Conservation (phyloP, 2,329 filamentous ascomycete species). For the Beauveria caledonica region DNA sequence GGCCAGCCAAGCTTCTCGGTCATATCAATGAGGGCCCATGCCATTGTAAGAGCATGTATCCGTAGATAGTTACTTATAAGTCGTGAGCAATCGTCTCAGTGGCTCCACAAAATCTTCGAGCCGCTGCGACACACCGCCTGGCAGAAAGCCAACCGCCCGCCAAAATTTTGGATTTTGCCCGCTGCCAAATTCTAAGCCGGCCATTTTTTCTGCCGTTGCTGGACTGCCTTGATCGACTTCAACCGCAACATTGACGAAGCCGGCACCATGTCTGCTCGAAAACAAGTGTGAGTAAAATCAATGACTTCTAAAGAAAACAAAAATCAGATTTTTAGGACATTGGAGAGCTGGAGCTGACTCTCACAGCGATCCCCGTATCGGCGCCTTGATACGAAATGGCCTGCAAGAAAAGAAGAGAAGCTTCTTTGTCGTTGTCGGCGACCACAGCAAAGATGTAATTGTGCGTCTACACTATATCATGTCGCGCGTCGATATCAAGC, state of each 20-base stretch:
- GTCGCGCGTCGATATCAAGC: conserved; percentile 79
- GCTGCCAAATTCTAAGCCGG: conserved; percentile 24
- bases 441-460: conserved; percentile 92
- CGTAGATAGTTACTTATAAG: too few relatives aligned
- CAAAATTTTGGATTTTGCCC: conserved; percentile 29
- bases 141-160: conserved; percentile 28
- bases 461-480: conserved; percentile 90
- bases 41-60: too few relatives aligned
- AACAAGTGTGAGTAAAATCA: conserved; percentile 38
- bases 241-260: conserved; percentile 13
- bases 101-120: neutral
- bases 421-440: conserved; percentile 95
- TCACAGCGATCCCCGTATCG: conserved; percentile 76
- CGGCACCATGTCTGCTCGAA: conserved; percentile 47
- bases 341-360: neutral
- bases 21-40: too few relatives aligned
- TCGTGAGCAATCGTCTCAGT: neutral
- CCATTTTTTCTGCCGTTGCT: conserved; percentile 5
- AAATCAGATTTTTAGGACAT: neutral
- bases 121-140: conserved; percentile 6
- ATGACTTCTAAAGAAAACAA: neutral
- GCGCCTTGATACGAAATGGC: conserved; percentile 83
- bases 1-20: too few relatives aligned
- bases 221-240: conserved; percentile 2
- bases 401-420: conserved; percentile 93